Evolutionary conservation across 2,329 filamentous ascomycete species (phyloP), one percentile per base, ranked within the genome.

Genomic region (Meredithiella fracta): DNA sequence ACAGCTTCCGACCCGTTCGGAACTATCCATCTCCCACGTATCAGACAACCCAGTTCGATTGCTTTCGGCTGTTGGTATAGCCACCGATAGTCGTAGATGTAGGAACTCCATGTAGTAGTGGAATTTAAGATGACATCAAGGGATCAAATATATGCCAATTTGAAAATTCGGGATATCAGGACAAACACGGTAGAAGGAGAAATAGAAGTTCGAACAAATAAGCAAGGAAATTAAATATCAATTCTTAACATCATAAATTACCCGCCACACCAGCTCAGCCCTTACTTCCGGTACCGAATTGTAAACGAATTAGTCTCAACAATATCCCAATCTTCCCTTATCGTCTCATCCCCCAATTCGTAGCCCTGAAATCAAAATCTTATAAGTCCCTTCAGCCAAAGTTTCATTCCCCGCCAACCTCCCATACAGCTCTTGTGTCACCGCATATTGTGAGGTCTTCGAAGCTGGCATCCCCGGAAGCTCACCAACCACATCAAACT

Each of bases 341-440:
- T 15, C 7, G 3, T 2, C 54, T 54, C 22, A 44, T 54, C 76
- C 76, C 62, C 73, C 76, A 58, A 79, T 70, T 56, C 69, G 69
- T 60, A 79, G 63, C 1, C 75, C 73, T 58, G 69, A 68, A 25
- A 77, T 65, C 1, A 67, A 66, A 50, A 79, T 65, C 63, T 71
- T 72, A 64, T 79, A 79, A 25, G 62, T 62, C 9, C 76, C 76
- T 0, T 68, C 66, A 0, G 73, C 70, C 1, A 69, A 75, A 58
- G 72, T 75, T 1, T 61, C 67, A 8, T 73, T 74, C 7, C 72
- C 68, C 0, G 66, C 66, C 3, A 79, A 64, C 53, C 66, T 64
- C 8, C 76, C 76, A 51, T 73, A 69, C 68, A 73, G 79, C 0
- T 38, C 29, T 2, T 64, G 49, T 3, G 60, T 56, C 54, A 63